Evolutionary conservation across 768 basidiomycete genomes (phyloP).

Genomic region (Heimioporus sp.): DNA sequence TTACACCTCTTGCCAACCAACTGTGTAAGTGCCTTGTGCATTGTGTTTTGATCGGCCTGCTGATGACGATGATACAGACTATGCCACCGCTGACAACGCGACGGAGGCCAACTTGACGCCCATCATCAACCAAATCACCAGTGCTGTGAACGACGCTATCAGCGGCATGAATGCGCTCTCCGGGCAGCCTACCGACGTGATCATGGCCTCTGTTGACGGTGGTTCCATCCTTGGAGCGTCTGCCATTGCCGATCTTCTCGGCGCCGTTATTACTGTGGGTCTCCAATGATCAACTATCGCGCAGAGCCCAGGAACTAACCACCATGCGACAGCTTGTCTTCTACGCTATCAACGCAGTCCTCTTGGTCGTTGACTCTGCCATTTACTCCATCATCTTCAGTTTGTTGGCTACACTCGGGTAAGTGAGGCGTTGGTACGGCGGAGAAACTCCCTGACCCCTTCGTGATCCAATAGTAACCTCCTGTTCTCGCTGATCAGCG

Average conservation of each 20-base stretch:
- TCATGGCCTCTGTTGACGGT: conserved; percentile 8
- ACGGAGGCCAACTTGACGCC: conserved; percentile 4
- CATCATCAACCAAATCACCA: conserved; percentile 7
- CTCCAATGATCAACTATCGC: background rate
- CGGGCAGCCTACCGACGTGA: background rate
- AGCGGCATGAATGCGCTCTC: conserved; percentile 1
- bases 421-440: background rate
- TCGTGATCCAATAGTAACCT: background rate
- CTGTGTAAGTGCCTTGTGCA: conserved; percentile 1
- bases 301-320: background rate
- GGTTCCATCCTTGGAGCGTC: background rate
- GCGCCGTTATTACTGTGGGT: conserved; percentile 4
- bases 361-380: conserved; percentile 4
- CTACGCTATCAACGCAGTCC: background rate
- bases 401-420: conserved; percentile 3
- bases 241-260: conserved; percentile 6
- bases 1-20: conserved; percentile 7
- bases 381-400: background rate
- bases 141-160: conserved; percentile 5
- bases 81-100: conserved; percentile 9
- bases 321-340: conserved; percentile 10
- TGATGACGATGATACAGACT: conserved; percentile 4
- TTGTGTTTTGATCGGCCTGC: background rate
- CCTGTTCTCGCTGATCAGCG: conserved; percentile 3
- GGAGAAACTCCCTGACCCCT: background rate